Base-by-base conservation (phyloP, 2,329 filamentous ascomycete genomes). In the Bipolaris oryzae region DNA sequence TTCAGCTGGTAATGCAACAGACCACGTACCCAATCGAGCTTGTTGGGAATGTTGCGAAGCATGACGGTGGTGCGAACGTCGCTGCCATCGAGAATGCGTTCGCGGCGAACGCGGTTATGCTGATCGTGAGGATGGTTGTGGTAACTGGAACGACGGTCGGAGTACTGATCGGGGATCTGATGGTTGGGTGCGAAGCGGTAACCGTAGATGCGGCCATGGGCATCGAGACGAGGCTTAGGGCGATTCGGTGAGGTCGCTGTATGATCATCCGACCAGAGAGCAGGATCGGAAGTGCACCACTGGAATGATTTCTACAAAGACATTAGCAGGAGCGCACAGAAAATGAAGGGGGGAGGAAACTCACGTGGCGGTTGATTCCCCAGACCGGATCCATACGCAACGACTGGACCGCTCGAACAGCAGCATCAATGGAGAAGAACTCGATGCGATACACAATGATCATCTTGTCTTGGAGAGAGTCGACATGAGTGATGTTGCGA, bases 41-140 rank as follows among this genome's bases (percentile, higher is more conserved):
- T 92, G 78, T 96, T 96, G 1, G 94, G 94, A 43, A 97, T 94
- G 74, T 98, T 97, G 37, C 94, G 88, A 31, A 97, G 78, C 94
- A 98, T 97, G 63, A 98, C 91, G 0, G 80, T 82, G 1, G 80
- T 82, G 55, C 81, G 80, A n/a, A 81, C 77, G 61, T 82, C 80
- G 5, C 63, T 59, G n/a, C 80, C 80, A n/a, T 71, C 64, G 15
- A 68, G 50, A 53, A 82, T 79, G 35, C 70, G 70, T 21, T 71
- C 59, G 2, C 74, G 54, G 7, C 71, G 65, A 39, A 82, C 77
- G 35, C 67, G 68, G 61, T 81, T 79, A 53, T 75, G 70, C 48
- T 70, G 66, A 34, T 74, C 71, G 7, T 63, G 58, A 6, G 65
- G 68, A 28, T 69, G 68, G 15, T n/a, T 18, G n/a, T 25, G 31